A percentile compares a stretch with the other conserved stretches of the same genome.
These are phyloP conservation scores for Cryptomeria japonica DNA, from an alignment of 75 land plant genomes.

Conservation along the genomic window DNA sequence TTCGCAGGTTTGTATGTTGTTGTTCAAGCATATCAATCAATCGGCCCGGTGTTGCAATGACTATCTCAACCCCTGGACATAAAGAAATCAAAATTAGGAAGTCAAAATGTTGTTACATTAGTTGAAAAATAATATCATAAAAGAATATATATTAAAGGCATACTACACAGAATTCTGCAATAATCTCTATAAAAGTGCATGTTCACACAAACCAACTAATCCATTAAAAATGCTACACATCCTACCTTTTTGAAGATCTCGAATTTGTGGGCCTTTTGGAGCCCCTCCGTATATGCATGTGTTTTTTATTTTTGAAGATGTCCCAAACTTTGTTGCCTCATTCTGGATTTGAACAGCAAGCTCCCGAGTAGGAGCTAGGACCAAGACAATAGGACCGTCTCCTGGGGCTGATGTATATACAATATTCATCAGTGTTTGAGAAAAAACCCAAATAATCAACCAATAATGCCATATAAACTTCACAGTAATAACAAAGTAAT, in stretches of 20 bases:
- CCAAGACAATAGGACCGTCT: conserved; percentile 98
- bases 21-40: conserved; percentile 97
- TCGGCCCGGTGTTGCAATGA: conserved; percentile 99
- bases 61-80: conserved; percentile 90
- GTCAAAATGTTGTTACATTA: not conserved
- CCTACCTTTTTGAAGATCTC: conserved; percentile 95
- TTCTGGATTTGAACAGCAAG: conserved; percentile 99
- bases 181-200: not conserved
- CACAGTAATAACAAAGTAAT: not conserved
- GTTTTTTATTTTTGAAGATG: conserved; percentile 91
- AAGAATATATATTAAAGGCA: not conserved
- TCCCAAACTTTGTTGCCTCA: conserved; percentile 94
- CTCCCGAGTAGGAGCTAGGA: conserved; percentile 95
- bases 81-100: not conserved
- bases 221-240: not conserved
- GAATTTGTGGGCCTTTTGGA: conserved; percentile 98
- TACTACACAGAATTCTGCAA: not conserved
- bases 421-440: too few relatives aligned
- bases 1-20: conserved; percentile 86
- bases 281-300: conserved; percentile 99
- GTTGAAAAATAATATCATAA: not conserved
- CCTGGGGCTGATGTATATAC: conserved; percentile 69
- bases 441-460: too few relatives aligned
- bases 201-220: not conserved
- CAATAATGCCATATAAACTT: too few relatives aligned